These are phyloP conservation scores for Helichrysum umbraculigerum DNA, from an alignment of 129 eudicot genomes.

Conservation along the genomic window DNA sequence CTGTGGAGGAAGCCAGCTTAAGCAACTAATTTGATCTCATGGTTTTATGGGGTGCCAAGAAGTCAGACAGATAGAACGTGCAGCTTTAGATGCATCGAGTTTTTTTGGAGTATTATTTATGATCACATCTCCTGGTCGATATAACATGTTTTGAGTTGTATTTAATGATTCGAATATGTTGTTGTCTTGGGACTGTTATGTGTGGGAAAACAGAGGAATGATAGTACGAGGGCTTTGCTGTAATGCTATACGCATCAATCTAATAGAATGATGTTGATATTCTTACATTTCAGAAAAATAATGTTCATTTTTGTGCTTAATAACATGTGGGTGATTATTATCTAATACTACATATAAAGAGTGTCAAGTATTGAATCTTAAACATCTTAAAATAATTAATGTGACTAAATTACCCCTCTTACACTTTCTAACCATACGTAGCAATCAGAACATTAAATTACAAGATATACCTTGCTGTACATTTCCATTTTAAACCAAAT, in stretches of 20 bases:
- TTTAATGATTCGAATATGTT: background rate
- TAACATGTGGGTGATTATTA: background rate
- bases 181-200: background rate
- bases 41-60: conserved; percentile 17
- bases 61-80: conserved; percentile 10
- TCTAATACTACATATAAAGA: no score
- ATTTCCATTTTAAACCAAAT: no score
- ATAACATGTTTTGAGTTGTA: background rate
- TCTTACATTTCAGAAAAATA: background rate
- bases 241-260: background rate
- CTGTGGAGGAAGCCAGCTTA: conserved; percentile 52
- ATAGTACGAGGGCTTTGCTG: background rate
- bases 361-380: no score
- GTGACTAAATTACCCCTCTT: no score
- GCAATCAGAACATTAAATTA: no score
- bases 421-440: no score
- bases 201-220: background rate
- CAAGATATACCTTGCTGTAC: no score
- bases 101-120: background rate
- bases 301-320: background rate
- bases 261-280: background rate
- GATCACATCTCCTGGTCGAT: background rate
- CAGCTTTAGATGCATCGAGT: conserved; percentile 1
- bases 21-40: background rate
- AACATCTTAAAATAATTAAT: no score